Percentiles rank a stretch among this genome's conserved stretches.
These are phyloP conservation scores for Suillus sp. DNA, from an alignment of 768 basidiomycete genomes.

Conservation along the genomic window DNA sequence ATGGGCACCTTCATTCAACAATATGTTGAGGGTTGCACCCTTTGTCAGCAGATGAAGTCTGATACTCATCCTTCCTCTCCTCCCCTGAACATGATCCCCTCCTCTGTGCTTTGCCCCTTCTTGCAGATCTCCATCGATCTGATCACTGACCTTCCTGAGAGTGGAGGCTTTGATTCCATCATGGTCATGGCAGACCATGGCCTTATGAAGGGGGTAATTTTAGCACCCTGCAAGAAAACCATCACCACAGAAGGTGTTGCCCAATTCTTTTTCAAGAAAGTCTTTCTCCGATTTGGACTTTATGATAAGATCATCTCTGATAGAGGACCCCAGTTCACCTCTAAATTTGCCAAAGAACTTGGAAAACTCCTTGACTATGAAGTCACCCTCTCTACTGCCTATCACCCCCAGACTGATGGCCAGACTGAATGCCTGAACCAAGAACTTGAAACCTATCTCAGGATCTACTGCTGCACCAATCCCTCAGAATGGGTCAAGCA, in stretches of 20 bases:
- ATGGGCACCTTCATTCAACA: background rate
- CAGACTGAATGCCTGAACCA: constrained; percentile 30
- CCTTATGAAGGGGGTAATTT: constrained; percentile 31
- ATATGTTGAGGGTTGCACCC: too few species aligned
- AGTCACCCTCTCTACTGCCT: constrained; percentile 37
- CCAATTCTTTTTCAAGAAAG: constrained; percentile 15
- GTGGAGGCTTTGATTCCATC: constrained; percentile 20
- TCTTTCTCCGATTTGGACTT: constrained; percentile 1
- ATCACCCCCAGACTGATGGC: constrained; percentile 47
- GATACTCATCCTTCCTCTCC: background rate
- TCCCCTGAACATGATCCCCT: background rate
- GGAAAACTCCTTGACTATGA: constrained; percentile 21
- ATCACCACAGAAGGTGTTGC: constrained; percentile 17
- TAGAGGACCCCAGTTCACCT: constrained; percentile 24
- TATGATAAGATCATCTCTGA: constrained; percentile 9
- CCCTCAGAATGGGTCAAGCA: constrained; percentile 12
- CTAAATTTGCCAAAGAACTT: constrained; percentile 23
- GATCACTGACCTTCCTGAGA: too few species aligned
- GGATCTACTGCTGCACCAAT: background rate
- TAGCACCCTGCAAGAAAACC: constrained; percentile 23
- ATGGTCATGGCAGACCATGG: constrained; percentile 26
- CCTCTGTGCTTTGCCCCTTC: background rate
- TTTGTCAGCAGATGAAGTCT: background rate
- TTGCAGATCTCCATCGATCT: background rate
- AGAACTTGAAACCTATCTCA: background rate